phyloP scores from a whole-genome alignment of 192 early-diverging fungal species.

The Funneliformis geosporum region DNA sequence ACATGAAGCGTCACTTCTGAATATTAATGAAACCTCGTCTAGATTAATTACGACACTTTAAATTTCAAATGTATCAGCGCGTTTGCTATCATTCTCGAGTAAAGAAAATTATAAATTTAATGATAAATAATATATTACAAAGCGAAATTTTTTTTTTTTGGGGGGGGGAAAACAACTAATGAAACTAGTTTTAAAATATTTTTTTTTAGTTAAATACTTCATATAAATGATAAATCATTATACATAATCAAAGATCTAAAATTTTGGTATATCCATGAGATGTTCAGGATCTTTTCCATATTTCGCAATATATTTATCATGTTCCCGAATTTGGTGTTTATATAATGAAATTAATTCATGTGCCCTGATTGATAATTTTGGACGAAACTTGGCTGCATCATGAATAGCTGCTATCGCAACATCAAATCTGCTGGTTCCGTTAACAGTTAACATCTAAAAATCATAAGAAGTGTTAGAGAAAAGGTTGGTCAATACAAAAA shows the following conservation, averaged over 20 bases:
- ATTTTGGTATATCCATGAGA: conserved; percentile 28
- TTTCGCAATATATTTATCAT: conserved; percentile 42
- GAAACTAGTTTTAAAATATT: too few relatives aligned
- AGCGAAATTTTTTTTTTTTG: too few relatives aligned
- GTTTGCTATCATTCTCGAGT: too few relatives aligned
- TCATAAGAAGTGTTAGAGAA: not conserved
- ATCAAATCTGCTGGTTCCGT: conserved; percentile 41
- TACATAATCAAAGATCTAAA: not conserved
- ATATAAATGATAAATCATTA: too few relatives aligned
- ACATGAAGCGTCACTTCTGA: too few relatives aligned
- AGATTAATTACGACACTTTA: too few relatives aligned
- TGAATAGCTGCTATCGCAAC: conserved; percentile 42
- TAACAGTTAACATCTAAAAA: conserved; percentile 41
- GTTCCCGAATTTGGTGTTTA: conserved; percentile 33
- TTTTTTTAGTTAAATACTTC: too few relatives aligned
- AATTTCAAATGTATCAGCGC: too few relatives aligned
- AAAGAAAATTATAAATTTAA: too few relatives aligned
- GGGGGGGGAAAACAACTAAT: too few relatives aligned
- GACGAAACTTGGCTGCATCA: not conserved
- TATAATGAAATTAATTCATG: conserved; percentile 37
- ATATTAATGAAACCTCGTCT: too few relatives aligned
- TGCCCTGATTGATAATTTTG: conserved; percentile 29
- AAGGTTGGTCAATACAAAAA: not conserved
- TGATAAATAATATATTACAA: too few relatives aligned
- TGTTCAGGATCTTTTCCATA: conserved; percentile 39